phyloP scores from a whole-genome alignment of 306 rosid species.

The Cucumis melo region DNA sequence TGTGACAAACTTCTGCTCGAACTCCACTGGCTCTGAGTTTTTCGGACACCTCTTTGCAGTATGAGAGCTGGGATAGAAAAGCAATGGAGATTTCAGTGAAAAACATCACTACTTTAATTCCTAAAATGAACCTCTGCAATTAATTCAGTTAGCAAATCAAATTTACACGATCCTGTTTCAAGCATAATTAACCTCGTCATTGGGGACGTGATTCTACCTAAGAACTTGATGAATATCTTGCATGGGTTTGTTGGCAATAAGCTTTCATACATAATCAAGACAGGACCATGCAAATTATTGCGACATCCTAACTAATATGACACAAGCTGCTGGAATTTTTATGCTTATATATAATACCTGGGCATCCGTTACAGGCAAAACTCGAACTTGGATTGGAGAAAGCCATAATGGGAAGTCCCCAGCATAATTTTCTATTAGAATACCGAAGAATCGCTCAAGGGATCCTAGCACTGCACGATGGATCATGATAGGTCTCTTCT shows the following conservation, averaged over 20 bases:
- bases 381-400: conserved; percentile 83
- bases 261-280: not conserved
- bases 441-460: conserved; percentile 88
- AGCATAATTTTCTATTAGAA: conserved; percentile 90
- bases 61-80: conserved; percentile 43
- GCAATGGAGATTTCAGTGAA: not conserved
- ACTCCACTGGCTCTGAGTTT: conserved; percentile 54
- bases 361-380: conserved; percentile 76
- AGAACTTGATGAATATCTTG: not conserved
- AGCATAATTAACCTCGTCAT: not conserved
- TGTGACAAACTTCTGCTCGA: conserved; percentile 70
- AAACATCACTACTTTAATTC: not conserved
- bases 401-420: conserved; percentile 98
- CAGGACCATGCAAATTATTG: not conserved
- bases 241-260: not conserved
- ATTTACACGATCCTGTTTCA: not conserved
- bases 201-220: not conserved
- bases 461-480: conserved; percentile 99
- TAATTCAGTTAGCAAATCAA: not conserved
- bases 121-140: not conserved
- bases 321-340: not conserved
- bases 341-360: conserved; percentile 37
- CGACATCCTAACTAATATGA: not conserved
- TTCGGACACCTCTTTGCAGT: conserved; percentile 51
- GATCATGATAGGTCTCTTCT: conserved; percentile 80